Percentiles rank a stretch among this genome's conserved stretches.
Evolutionary conservation across 352 stramenopile genomes (phyloP).

Genomic region (Phytopythium delawarense): DNA sequence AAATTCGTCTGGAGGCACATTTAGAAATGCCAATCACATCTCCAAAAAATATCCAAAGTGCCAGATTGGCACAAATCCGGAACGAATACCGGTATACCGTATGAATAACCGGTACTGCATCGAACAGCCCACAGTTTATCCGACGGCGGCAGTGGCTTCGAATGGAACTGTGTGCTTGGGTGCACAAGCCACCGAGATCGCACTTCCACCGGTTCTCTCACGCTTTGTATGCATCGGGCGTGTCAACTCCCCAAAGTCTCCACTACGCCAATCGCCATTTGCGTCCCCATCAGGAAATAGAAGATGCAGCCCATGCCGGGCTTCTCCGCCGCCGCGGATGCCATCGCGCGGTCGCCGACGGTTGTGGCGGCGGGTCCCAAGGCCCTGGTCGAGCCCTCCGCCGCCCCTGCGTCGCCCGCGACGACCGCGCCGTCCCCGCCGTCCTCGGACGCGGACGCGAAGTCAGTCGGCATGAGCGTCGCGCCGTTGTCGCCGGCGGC

Average conservation of each 20-base stretch:
- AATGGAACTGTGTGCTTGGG: background rate
- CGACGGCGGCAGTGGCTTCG: conserved; percentile 2
- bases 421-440: background rate
- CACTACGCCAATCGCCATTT: background rate
- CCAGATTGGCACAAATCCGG: too few species aligned
- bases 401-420: background rate
- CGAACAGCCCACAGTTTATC: background rate
- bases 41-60: too few species aligned
- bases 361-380: background rate
- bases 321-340: background rate
- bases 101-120: too few species aligned
- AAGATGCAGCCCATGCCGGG: background rate
- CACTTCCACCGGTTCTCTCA: background rate
- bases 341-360: conserved; percentile 1
- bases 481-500: background rate
- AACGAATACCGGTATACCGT: too few species aligned
- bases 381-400: background rate
- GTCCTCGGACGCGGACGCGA: conserved; percentile 1
- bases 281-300: background rate
- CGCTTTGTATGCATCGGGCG: background rate
- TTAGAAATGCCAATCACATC: too few species aligned
- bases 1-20: too few species aligned
- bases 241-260: too few species aligned
- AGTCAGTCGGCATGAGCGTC: background rate
- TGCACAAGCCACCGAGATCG: background rate